Conservation (phyloP, 495 filamentous ascomycete species). For the Pseudotulostoma volvatum region DNA sequence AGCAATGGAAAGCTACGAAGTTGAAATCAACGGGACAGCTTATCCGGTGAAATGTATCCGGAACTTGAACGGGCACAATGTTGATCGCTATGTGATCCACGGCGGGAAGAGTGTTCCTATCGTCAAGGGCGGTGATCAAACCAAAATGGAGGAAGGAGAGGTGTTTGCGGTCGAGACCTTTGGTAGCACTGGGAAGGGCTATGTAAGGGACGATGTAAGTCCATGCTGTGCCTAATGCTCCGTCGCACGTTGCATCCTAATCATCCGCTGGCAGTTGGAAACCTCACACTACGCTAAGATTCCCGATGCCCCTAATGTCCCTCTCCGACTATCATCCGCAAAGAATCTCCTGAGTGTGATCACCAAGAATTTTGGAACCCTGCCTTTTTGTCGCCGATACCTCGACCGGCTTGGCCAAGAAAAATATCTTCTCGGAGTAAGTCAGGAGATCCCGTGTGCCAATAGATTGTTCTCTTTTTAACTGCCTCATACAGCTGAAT, state of each 20-base stretch:
- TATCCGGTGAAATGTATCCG: constrained; percentile 73
- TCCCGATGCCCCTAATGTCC: constrained; percentile 46
- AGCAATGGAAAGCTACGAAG: constrained; percentile 79
- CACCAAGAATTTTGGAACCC: constrained; percentile 80
- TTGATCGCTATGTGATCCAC: constrained; percentile 74
- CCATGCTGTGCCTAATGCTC: constrained; percentile 1
- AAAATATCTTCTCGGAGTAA: constrained; percentile 71
- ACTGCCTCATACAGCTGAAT: constrained; percentile 44
- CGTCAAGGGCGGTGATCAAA: constrained; percentile 61
- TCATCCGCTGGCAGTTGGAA: constrained; percentile 34
- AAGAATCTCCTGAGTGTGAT: constrained; percentile 73
- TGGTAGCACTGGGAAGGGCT: constrained; percentile 78
- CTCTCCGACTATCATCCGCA: constrained; percentile 55
- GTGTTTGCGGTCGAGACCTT: constrained; percentile 90
- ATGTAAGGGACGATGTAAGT: constrained; percentile 61
- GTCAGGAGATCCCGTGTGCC: constrained; percentile 10
- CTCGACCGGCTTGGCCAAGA: constrained; percentile 75
- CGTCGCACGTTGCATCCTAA: neutral
- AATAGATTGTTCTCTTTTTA: neutral
- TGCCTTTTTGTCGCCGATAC: constrained; percentile 76
- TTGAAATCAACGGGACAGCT: constrained; percentile 58
- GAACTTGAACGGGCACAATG: constrained; percentile 81
- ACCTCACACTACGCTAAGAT: constrained; percentile 60
- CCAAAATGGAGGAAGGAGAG: constrained; percentile 91
- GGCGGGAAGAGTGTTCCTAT: constrained; percentile 82